These are phyloP conservation scores for Ceratobasidium sp. DNA, from an alignment of 1,284 basidiomycete genomes.

Conservation along the genomic window DNA sequence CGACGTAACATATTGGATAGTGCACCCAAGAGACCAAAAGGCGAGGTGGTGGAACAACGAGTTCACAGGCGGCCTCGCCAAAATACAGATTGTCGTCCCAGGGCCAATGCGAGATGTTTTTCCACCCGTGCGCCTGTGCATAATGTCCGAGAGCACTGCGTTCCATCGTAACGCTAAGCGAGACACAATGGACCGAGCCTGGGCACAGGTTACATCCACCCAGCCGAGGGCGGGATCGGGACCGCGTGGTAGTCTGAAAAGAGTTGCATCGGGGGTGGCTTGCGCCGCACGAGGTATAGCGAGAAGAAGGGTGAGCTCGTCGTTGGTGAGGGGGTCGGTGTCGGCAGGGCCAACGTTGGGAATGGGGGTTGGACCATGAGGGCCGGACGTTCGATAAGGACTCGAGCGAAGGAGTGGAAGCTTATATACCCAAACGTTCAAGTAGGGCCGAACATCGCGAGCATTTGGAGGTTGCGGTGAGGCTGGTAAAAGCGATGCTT, in stretches of 20 bases:
- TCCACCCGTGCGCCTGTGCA: not conserved
- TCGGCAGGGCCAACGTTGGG: not conserved
- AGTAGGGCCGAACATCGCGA: no score
- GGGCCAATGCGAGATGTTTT: not conserved
- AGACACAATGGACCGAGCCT: slow-evolving; percentile 2
- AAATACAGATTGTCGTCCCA: slow-evolving; percentile 24
- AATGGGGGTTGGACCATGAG: no score
- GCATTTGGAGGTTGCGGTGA: no score
- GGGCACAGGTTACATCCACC: slow-evolving; percentile 14
- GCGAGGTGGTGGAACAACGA: slow-evolving; percentile 24
- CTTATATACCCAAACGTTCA: no score
- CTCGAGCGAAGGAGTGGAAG: no score
- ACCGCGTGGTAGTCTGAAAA: slow-evolving; percentile 17
- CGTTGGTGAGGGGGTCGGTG: slow-evolving; percentile 23
- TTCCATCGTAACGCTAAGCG: slow-evolving; percentile 6
- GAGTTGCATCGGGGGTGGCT: not conserved
- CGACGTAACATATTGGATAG: not conserved
- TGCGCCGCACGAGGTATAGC: slow-evolving; percentile 19
- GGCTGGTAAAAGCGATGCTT: no score
- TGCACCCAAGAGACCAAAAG: slow-evolving; percentile 28
- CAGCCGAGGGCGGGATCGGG: not conserved
- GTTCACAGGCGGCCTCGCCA: not conserved
- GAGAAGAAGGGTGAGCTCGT: slow-evolving; percentile 16
- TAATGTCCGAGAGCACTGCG: not conserved
- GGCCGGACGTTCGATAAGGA: no score